Conservation (phyloP, 257 asterid genomes). For the Fraxinus excelsior region DNA sequence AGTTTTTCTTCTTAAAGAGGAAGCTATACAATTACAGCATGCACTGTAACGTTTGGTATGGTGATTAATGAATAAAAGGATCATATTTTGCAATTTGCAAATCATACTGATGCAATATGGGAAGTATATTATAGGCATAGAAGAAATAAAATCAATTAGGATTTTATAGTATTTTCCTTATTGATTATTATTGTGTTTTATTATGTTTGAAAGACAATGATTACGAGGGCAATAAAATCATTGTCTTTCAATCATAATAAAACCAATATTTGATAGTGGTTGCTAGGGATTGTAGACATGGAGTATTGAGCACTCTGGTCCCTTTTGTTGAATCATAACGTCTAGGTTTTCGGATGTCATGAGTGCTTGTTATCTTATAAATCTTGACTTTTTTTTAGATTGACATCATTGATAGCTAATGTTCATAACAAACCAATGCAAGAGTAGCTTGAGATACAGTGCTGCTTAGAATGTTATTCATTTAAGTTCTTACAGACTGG, state of each 20-base stretch:
- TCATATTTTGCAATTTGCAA: too few species aligned
- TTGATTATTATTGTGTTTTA: too few species aligned
- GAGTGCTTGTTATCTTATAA: background rate
- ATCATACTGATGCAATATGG: too few species aligned
- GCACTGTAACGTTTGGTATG: background rate
- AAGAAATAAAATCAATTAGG: too few species aligned
- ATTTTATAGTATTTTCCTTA: too few species aligned
- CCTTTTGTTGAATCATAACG: background rate
- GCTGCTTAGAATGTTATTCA: background rate
- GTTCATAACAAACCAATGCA: background rate
- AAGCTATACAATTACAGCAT: background rate
- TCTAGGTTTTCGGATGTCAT: background rate
- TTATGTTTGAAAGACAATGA: too few species aligned
- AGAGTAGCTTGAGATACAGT: background rate
- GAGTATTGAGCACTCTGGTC: background rate
- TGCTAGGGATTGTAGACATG: background rate
- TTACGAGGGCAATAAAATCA: too few species aligned
- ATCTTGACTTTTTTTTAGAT: background rate
- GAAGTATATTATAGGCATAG: too few species aligned
- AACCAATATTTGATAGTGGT: background rate
- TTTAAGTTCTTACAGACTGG: background rate
- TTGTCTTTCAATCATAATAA: too few species aligned
- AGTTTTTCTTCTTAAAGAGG: background rate
- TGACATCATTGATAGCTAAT: background rate
- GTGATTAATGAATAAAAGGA: background rate